phyloP scores from a whole-genome alignment of 2,329 filamentous ascomycete species.

The Fusarium haematococcum region DNA sequence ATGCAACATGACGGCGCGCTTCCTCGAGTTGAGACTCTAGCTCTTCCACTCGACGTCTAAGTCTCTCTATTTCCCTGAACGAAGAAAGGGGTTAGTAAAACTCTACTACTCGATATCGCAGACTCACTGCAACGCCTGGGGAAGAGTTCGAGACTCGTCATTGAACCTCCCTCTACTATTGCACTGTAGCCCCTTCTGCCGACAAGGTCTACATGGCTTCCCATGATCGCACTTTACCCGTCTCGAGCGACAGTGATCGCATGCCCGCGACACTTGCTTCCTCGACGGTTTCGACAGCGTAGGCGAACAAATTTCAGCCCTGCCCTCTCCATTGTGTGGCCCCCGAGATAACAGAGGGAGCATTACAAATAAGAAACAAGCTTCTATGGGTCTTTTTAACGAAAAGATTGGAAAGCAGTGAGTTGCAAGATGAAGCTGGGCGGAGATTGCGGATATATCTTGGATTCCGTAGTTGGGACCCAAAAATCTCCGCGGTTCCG shows the following conservation, averaged over 20 bases:
- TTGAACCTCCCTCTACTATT: constrained; percentile 22
- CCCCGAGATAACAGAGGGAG: neutral
- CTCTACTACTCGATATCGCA: neutral
- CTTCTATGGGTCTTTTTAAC: neutral
- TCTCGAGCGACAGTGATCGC: constrained; percentile 36
- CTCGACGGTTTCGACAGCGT: constrained; percentile 8
- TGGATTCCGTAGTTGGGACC: constrained; percentile 2
- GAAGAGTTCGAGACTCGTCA: constrained; percentile 25
- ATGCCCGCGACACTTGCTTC: constrained; percentile 40
- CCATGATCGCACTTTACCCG: constrained; percentile 41
- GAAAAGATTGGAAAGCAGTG: neutral
- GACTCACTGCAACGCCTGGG: constrained; percentile 25
- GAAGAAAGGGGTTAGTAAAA: neutral
- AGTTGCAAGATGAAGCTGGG: constrained; percentile 10
- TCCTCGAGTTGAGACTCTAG: neutral
- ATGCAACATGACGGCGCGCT: neutral
- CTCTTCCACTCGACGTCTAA: neutral
- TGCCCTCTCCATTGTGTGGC: neutral
- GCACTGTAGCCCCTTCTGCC: constrained; percentile 20
- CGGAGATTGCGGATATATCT: constrained; percentile 28
- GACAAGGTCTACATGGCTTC: constrained; percentile 29
- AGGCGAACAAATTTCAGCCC: neutral
- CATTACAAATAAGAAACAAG: neutral
- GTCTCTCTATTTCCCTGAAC: neutral
- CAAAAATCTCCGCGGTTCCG: constrained; percentile 20